Evolutionary conservation across 1,284 basidiomycete species (phyloP).

Genomic region (Phenoliferia sp.): DNA sequence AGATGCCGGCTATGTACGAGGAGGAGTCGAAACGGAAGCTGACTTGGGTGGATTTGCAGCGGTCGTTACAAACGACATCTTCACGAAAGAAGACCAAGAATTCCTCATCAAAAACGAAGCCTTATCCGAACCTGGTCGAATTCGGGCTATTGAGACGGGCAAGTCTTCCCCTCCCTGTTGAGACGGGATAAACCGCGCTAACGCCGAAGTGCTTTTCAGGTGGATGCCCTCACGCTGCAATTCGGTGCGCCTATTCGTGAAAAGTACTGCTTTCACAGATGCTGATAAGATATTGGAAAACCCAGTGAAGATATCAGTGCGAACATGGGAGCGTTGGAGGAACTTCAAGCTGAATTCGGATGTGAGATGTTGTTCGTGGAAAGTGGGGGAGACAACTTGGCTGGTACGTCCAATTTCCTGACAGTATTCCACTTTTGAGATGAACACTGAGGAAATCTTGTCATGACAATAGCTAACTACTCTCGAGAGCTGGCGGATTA

Average conservation of each 20-base stretch:
- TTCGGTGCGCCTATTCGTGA: constrained; percentile 46
- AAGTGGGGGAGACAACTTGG: constrained; percentile 92
- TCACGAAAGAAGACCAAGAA: constrained; percentile 92
- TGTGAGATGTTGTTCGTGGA: constrained; percentile 71
- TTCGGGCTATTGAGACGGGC: constrained; percentile 89
- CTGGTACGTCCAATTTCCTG: constrained; percentile 38
- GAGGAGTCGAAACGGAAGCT: not conserved
- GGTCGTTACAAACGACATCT: constrained; percentile 94
- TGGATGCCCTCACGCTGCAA: constrained; percentile 91
- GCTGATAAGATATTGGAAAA: not conserved
- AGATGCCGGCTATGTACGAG: not conserved
- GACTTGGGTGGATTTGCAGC: constrained; percentile 49
- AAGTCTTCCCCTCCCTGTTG: not conserved
- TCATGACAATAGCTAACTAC: constrained; percentile 78
- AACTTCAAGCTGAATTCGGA: constrained; percentile 73
- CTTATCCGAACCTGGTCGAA: constrained; percentile 67
- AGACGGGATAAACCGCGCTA: not conserved
- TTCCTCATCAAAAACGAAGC: constrained; percentile 91
- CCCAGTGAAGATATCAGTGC: constrained; percentile 88
- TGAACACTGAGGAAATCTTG: not conserved
- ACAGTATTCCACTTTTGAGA: not conserved
- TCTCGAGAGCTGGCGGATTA: constrained; percentile 94
- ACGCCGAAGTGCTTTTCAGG: constrained; percentile 45
- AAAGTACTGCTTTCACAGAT: not conserved
- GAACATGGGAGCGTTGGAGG: constrained; percentile 91